Evolutionary conservation across 371 early-diverging fungal genomes (phyloP), one percentile per base, ranked within the genome.

Genomic region (Actinomucor elegans): DNA sequence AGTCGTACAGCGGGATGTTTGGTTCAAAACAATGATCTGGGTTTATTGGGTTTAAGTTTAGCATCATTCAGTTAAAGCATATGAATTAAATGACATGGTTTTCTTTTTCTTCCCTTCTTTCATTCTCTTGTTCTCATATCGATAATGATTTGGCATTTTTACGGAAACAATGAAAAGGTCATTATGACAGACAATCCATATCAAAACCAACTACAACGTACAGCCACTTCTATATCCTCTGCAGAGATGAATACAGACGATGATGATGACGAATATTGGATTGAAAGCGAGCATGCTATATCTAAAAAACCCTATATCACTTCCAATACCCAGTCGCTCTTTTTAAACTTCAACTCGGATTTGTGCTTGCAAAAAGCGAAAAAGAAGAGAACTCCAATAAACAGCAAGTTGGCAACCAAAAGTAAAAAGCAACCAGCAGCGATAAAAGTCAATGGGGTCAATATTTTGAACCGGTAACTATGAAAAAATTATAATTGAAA

Each of bases 391-490:
- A 59, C 59, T 46, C 12, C 37, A 37, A 56, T 55, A 33, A 66
- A 38, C 7, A 20, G 4, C 40, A 15, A n/a, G n/a, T n/a, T n/a
- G n/a, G n/a, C n/a, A n/a, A n/a, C n/a, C n/a, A n/a, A 38, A 15
- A 38, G 21, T 5, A 38, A 20, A 38, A 20, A 38, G 10, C 11
- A 28, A 18, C 4, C 60, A 46, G 57, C 55, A 9, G 59, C 76
- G 5, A 67, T 72, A 50, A 70, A 73, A 59, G 70, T 75, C 47
- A 75, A 72, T 31, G 76, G 76, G 5, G 67, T 75, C 35, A 75
- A 72, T 54, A 84, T 84, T 53, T 69, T 84, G 45, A 84, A 84
- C 64, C 69, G 77, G 67, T 78, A 53, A 45, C 5, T n/a, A n/a
- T n/a, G n/a, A n/a, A n/a, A n/a, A n/a, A n/a, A n/a, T n/a, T n/a